A percentile compares a stretch with the other conserved stretches of the same genome.
These are phyloP conservation scores for Royoungia palumana DNA, from an alignment of 768 basidiomycete species.

Conservation along the genomic window DNA sequence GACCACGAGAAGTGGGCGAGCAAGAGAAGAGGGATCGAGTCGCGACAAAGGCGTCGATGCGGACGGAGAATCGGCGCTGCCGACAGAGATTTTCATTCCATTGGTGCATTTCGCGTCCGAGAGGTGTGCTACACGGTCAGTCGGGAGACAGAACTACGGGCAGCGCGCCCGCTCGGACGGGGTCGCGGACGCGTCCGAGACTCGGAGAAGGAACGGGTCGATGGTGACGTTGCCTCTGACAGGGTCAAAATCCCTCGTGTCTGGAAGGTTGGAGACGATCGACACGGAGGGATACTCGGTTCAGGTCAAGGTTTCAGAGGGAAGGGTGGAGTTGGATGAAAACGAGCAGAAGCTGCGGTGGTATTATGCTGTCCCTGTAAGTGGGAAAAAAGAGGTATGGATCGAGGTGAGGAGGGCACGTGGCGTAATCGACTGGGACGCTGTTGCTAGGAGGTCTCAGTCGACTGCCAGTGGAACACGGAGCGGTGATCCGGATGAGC, in stretches of 20 bases:
- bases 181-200: neutral
- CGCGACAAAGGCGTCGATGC: conserved; percentile 13
- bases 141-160: conserved; percentile 1
- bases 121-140: conserved; percentile 23
- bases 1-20: neutral
- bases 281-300: conserved; percentile 34
- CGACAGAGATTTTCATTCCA: conserved; percentile 92
- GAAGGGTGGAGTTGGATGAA: conserved; percentile 45
- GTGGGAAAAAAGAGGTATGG: conserved; percentile 29
- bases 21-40: neutral
- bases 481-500: neutral
- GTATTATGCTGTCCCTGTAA: conserved; percentile 40
- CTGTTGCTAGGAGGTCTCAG: neutral
- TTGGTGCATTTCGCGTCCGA: conserved; percentile 80
- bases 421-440: conserved; percentile 36
- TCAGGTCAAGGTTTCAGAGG: conserved; percentile 43
- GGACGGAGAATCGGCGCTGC: conserved; percentile 32
- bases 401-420: conserved; percentile 42
- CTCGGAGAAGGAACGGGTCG: conserved; percentile 11
- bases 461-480: neutral
- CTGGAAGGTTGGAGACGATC: conserved; percentile 3
- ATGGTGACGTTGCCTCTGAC: conserved; percentile 11
- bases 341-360: conserved; percentile 49
- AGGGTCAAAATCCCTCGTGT: neutral
- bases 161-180: neutral